phyloP scores from a whole-genome alignment of 2,329 filamentous ascomycete species.

The Diaporthe eres region DNA sequence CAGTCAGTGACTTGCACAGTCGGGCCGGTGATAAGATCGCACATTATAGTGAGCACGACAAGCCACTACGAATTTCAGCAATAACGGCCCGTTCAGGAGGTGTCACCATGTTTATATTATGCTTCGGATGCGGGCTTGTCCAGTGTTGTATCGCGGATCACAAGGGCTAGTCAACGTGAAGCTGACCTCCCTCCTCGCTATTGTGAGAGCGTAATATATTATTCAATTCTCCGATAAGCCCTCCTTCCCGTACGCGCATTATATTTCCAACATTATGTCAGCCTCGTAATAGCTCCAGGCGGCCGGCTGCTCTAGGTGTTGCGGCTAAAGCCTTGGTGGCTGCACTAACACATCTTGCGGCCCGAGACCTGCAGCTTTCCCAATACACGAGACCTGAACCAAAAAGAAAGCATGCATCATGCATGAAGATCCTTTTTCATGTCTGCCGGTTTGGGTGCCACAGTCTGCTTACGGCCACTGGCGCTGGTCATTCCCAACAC shows the following conservation, averaged over 20 bases:
- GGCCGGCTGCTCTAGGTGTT: neutral
- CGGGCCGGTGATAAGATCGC: slow-evolving; percentile 2
- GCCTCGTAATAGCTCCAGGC: neutral
- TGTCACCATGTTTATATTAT: neutral
- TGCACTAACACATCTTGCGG: neutral
- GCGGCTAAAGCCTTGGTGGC: neutral
- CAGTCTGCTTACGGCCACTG: slow-evolving; percentile 4
- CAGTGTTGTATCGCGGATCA: neutral
- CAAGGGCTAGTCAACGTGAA: too few relatives aligned
- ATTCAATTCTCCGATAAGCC: neutral
- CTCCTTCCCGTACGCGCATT: neutral
- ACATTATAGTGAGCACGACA: neutral
- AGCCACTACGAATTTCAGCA: neutral
- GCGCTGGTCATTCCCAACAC: slow-evolving; percentile 3
- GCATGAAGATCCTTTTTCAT: slow-evolving; percentile 15
- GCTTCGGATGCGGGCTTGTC: neutral
- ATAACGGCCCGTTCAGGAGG: too few relatives aligned
- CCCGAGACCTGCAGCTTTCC: slow-evolving; percentile 3
- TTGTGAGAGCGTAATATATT: neutral
- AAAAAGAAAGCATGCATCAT: slow-evolving; percentile 5
- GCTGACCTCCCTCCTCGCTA: neutral
- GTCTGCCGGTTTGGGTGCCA: neutral
- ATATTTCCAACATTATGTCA: slow-evolving; percentile 10
- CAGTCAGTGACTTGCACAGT: neutral
- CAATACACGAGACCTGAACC: neutral